Evolutionary conservation across 2,329 filamentous ascomycete species (phyloP), one percentile per base, ranked within the genome.

Genomic region (Cercospora sp.): DNA sequence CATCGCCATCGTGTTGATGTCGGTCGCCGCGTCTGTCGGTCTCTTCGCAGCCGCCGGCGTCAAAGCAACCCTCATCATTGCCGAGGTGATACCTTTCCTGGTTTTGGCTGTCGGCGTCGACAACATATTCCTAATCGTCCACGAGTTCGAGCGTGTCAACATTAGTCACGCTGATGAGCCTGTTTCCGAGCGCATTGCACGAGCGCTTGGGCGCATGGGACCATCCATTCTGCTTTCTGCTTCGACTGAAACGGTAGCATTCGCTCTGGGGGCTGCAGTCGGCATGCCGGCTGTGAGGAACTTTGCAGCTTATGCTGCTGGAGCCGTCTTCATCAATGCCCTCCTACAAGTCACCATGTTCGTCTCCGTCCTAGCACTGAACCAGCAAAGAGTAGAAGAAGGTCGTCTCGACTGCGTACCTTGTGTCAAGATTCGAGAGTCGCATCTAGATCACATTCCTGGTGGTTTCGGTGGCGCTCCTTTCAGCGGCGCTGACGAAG

Each of bases 261-360:
- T 99, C 79, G 90, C 93, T 1, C 86, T 99, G 10, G 95, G 95
- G 12, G 91, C 93, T 51, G 94, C 95, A 69, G 96, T 97, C 6
- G 94, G 94, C 60, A 99, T 99, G 95, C 95, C 96, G 16, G 95
- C 95, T 1, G 96, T 99, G 53, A 89, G 93, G 70, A 99, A 99
- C 80, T 99, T 99, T 80, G 96, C 95, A 16, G 90, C 94, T 2
- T 99, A 99, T 78, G 95, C 95, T 12, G 94, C 95, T 1, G 95
- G 95, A 61, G 95, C 95, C 10, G 95, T 99, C 10, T 90, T 98
- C 74, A 94, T 99, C 84, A 99, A 99, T 77, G 96, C 96, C 0
- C 79, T 98, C n/a, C 83, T 99, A 5, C 95, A 99, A 79, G 91
- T 98, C 73, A 99, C 96, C 0, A 94, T 98, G 89, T 99, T 99